Evolutionary conservation across 495 filamentous ascomycete genomes (phyloP).

Genomic region (Aspergillus diversus): DNA sequence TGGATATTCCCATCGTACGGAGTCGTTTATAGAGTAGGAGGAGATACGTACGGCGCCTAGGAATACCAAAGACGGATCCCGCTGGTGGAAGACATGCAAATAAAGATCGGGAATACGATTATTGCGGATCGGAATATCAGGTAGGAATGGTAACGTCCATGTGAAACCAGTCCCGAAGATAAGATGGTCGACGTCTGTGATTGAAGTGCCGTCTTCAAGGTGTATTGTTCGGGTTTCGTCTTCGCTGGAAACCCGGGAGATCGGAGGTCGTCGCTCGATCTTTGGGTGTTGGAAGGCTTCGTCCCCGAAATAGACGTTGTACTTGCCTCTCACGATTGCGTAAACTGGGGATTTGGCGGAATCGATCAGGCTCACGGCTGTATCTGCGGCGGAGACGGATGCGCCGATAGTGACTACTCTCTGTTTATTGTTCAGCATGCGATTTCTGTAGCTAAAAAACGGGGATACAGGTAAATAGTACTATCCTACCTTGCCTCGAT

Average conservation of each 20-base stretch:
- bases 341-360: conserved; percentile 40
- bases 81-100: conserved; percentile 56
- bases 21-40: neutral
- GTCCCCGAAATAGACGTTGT: conserved; percentile 56
- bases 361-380: conserved; percentile 39
- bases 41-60: conserved; percentile 46
- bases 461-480: too few relatives aligned
- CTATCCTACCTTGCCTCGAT: conserved; percentile 38
- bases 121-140: conserved; percentile 50
- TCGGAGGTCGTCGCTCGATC: conserved; percentile 48
- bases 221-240: conserved; percentile 41
- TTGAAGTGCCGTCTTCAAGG: conserved; percentile 53
- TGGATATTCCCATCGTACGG: conserved; percentile 5
- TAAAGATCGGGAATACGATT: conserved; percentile 60
- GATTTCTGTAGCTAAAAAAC: too few relatives aligned
- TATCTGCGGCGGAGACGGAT: conserved; percentile 49
- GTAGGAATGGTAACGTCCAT: conserved; percentile 60
- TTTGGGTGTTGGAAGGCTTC: conserved; percentile 54
- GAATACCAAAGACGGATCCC: conserved; percentile 42
- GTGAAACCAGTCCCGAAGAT: conserved; percentile 62
- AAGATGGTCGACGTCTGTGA: conserved; percentile 56
- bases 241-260: conserved; percentile 47
- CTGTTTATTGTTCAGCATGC: conserved; percentile 26
- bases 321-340: conserved; percentile 43
- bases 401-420: conserved; percentile 47